A percentile compares a stretch with the other conserved stretches of the same genome.
Conservation (phyloP, 768 basidiomycete genomes). For the Cystofilobasidium bisporidii region DNA sequence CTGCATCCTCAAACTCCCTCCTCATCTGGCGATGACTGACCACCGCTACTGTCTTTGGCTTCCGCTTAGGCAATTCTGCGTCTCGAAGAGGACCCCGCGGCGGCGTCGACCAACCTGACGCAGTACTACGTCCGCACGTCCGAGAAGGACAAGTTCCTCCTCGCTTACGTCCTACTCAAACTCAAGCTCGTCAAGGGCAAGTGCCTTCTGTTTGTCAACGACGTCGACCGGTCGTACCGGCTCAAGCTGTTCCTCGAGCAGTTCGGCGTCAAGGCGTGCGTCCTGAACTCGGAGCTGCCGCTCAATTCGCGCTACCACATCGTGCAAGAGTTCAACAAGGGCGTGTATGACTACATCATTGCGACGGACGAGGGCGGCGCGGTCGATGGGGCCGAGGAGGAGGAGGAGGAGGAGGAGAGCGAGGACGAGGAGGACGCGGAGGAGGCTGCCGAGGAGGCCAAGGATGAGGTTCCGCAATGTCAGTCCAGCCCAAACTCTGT, state of each 20-base stretch:
- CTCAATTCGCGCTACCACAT: slow-evolving; percentile 92
- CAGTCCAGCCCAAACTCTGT: neutral
- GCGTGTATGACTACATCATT: slow-evolving; percentile 96
- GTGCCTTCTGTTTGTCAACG: slow-evolving; percentile 92
- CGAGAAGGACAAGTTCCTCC: slow-evolving; percentile 93
- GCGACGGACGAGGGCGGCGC: slow-evolving; percentile 80
- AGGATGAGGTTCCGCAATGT: slow-evolving; percentile 23
- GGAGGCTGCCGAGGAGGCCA: slow-evolving; percentile 29
- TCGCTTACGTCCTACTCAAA: slow-evolving; percentile 92
- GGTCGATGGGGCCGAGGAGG: slow-evolving; percentile 48
- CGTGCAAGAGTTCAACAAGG: slow-evolving; percentile 97
- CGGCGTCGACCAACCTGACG: slow-evolving; percentile 66
- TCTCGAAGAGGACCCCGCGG: slow-evolving; percentile 69
- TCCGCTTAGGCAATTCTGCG: slow-evolving; percentile 64
- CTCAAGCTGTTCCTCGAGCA: slow-evolving; percentile 97
- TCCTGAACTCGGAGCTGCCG: slow-evolving; percentile 90
- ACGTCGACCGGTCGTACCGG: slow-evolving; percentile 86
- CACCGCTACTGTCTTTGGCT: neutral
- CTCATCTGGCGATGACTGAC: neutral
- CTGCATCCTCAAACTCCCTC: too few relatives aligned
- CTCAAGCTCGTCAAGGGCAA: slow-evolving; percentile 92
- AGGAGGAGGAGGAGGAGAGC: slow-evolving; percentile 45
- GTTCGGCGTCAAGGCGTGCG: slow-evolving; percentile 91
- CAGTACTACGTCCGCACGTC: slow-evolving; percentile 80
- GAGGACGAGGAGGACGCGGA: slow-evolving; percentile 38